phyloP scores from a whole-genome alignment of 2,329 filamentous ascomycete genomes.

The Clonostachys solani region DNA sequence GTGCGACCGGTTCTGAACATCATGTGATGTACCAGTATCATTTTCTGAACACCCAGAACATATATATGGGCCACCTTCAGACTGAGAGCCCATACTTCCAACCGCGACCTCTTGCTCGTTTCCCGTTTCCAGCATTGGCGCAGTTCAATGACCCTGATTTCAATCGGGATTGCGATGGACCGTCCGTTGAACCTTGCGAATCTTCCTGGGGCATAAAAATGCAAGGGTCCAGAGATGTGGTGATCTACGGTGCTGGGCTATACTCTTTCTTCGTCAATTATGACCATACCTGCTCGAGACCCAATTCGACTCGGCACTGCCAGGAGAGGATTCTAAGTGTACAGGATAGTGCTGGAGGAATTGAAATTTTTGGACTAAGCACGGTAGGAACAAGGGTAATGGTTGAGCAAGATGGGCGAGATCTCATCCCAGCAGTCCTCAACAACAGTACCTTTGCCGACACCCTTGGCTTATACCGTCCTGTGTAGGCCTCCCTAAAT shows the following conservation, averaged over 20 bases:
- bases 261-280: constrained; percentile 70
- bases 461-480: constrained; percentile 16
- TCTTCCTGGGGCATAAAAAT: constrained; percentile 65
- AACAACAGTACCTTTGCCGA: constrained; percentile 23
- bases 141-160: constrained; percentile 48
- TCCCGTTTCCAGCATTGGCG: constrained; percentile 45
- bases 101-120: constrained; percentile 54
- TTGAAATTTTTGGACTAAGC: constrained; percentile 17
- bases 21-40: constrained; percentile 67
- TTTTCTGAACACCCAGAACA: constrained; percentile 51
- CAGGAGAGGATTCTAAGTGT: constrained; percentile 36
- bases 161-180: constrained; percentile 33
- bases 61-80: constrained; percentile 62
- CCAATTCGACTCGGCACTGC: constrained; percentile 34
- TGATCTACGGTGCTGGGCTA: constrained; percentile 59
- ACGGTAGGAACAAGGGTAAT: constrained; percentile 19
- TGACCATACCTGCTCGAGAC: constrained; percentile 38
- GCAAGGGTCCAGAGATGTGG: constrained; percentile 47
- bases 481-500: neutral
- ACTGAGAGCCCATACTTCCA: constrained; percentile 72
- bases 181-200: constrained; percentile 28
- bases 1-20: constrained; percentile 63
- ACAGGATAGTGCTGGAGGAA: constrained; percentile 8
- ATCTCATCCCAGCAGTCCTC: constrained; percentile 9
- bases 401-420: constrained; percentile 13